Conservation (phyloP, 768 basidiomycete genomes). For the Pleurotus platypus region DNA sequence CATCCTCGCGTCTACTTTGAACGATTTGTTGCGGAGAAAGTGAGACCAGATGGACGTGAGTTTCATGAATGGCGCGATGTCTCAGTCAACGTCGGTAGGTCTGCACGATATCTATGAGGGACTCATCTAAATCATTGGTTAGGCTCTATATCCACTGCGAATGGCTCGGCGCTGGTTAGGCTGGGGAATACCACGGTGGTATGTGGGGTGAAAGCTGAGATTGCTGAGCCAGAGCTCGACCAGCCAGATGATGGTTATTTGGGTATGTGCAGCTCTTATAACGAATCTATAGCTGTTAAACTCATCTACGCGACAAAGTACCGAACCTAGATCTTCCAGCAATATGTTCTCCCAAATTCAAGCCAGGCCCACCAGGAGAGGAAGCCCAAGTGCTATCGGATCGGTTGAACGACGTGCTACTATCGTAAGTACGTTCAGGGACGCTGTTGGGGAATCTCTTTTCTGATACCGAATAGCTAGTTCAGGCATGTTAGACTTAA, state of each 20-base stretch:
- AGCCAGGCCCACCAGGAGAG: conserved; percentile 91
- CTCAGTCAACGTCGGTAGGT: conserved; percentile 75
- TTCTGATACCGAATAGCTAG: conserved; percentile 34
- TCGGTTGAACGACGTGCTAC: conserved; percentile 72
- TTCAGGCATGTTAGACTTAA: conserved; percentile 59
- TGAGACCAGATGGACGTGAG: conserved; percentile 83
- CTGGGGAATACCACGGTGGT: conserved; percentile 93
- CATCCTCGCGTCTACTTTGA: conserved; percentile 89
- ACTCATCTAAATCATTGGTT: background rate
- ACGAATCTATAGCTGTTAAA: background rate
- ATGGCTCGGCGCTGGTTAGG: conserved; percentile 88
- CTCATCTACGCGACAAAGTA: conserved; percentile 41
- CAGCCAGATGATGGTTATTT: conserved; percentile 74
- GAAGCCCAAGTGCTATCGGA: conserved; percentile 92
- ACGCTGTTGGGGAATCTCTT: background rate
- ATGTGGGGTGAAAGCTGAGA: conserved; percentile 94
- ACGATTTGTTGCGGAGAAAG: conserved; percentile 72
- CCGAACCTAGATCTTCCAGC: conserved; percentile 95
- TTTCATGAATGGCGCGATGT: conserved; percentile 69
- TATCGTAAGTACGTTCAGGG: conserved; percentile 47
- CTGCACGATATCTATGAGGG: too few relatives aligned
- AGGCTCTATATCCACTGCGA: conserved; percentile 94
- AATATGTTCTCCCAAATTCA: conserved; percentile 90
- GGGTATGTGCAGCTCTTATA: conserved; percentile 43
- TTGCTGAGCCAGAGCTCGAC: conserved; percentile 86